Evolutionary conservation across 805 yeast species (phyloP), one percentile per base, ranked within the genome.

Genomic region (Hanseniaspora thailandica): DNA sequence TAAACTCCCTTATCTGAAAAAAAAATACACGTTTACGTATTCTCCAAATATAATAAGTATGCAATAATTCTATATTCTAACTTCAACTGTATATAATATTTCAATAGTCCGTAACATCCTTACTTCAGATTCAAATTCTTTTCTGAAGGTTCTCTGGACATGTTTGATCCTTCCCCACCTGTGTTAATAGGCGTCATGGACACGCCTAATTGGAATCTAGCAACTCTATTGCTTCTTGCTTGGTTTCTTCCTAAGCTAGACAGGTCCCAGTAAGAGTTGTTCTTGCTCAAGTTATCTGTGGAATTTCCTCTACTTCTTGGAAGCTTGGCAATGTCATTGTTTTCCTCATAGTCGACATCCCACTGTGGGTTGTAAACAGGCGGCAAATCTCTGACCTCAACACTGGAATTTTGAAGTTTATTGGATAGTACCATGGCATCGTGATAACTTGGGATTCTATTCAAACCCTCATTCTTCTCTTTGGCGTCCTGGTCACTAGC

Each of bases 181-280:
- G 47, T 26, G 22, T 25, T 35, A 15, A 41, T 2, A 9, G 54
- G 54, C 4, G 54, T 50, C 54, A 50, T 50, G 5, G 47, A 31
- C 3, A 50, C 54, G 9, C 54, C 54, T 9, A 50, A 38, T 28
- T 50, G 54, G 13, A 50, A 50, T 35, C 54, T 50, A 25, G 54
- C 47, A n/a, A 28, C 35, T 43, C 36, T 43, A 12, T 30, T 28
- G 8, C 34, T 43, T 50, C 31, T 33, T 4, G 28, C 26, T 7
- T 43, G n/a, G 13, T 43, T 49, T 23, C 36, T 43, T 3, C 13
- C 12, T 35, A 28, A n/a, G 7, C 15, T 43, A 6, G 25, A 19
- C 43, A 25, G 19, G 19, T 30, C 34, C 3, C 45, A 39, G 31
- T 30, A 20, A 15, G 35, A 38, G 13, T 38, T 38, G 13, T 20